Percentiles rank a stretch among this genome's conserved stretches.
These are phyloP conservation scores for Pythium myriotylum DNA, from an alignment of 352 stramenopile genomes.

Conservation along the genomic window DNA sequence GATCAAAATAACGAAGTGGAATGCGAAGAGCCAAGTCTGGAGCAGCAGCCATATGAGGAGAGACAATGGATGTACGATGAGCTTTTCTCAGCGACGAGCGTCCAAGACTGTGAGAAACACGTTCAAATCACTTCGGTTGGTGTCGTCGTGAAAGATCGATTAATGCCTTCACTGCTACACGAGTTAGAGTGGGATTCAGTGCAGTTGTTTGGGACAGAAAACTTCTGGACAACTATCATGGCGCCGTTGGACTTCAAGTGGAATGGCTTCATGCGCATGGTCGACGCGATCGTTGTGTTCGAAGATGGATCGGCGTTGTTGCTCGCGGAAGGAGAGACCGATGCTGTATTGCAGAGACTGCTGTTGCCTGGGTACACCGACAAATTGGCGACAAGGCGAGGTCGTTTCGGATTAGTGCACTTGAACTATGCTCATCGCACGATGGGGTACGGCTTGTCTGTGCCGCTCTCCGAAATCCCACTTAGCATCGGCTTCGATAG, in stretches of 20 bases:
- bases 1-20: slow-evolving; percentile 39
- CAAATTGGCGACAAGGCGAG: neutral
- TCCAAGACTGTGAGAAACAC: neutral
- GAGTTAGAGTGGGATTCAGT: slow-evolving; percentile 26
- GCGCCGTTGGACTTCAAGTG: neutral
- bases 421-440: slow-evolving; percentile 3
- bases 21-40: slow-evolving; percentile 7
- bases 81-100: neutral
- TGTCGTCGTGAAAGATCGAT: neutral
- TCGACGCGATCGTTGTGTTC: slow-evolving; percentile 47
- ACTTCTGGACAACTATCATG: slow-evolving; percentile 44
- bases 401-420: slow-evolving; percentile 10
- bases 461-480: slow-evolving; percentile 1
- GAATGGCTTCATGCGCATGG: slow-evolving; percentile 22
- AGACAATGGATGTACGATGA: slow-evolving; percentile 24
- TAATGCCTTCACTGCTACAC: neutral
- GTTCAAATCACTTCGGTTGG: neutral
- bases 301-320: slow-evolving; percentile 37
- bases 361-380: neutral
- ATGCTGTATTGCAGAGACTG: slow-evolving; percentile 41
- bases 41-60: slow-evolving; percentile 27
- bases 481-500: slow-evolving; percentile 7
- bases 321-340: slow-evolving; percentile 41
- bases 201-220: slow-evolving; percentile 38
- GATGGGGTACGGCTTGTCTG: neutral